Base-by-base conservation (phyloP, 2,329 filamentous ascomycete genomes). In the Arthrobotrys iridis region DNA sequence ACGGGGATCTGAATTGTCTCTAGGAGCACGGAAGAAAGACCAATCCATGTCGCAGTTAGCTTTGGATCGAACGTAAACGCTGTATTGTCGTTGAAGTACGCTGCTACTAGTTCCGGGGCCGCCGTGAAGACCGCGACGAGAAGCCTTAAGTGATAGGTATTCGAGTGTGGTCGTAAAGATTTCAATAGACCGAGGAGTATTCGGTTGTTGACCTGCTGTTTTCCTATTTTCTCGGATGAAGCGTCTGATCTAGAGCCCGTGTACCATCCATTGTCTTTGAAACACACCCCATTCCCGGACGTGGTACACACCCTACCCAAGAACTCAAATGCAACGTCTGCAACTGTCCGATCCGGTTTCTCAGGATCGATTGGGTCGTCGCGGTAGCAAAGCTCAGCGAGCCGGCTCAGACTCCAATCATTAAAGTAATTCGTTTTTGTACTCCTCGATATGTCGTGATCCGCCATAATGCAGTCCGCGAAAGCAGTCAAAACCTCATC, bases 21-120 rank as follows among this genome's bases (percentile, higher is more conserved):
- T 82, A 96, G 96, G 3, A 99, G 83, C 77, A 98, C 92, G 0
- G 93, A 89, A 0, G 93, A 93, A 81, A 96, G 97, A 43, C 94
- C 93, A 78, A 98, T 91, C 95, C 95, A 99, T 0, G 93, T 95
- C 46, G 93, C 90, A 2, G 93, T 95, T 3, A 96, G 86, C 80
- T 97, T 98, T 0, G 95, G 93, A 43, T 98, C 93, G 77, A 96
- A 93, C 0, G 90, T 88, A 79, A 98, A 95, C 63, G 90, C 88
- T 4, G 87, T 89, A 80, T 93, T 93, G 80, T 88, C 89, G 45
- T 89, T 85, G 80, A 97, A 98, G 81, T 96, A 99, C 79, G 93
- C 89, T 45, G 93, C 91, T 0, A 96, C 88, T 2, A 98, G 86
- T 82, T 98, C 95, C 0, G 96, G 94, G 0, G 91, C 92, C 5